These are phyloP conservation scores for Earliella scabrosa DNA, from an alignment of 1,284 basidiomycete genomes.

Conservation along the genomic window DNA sequence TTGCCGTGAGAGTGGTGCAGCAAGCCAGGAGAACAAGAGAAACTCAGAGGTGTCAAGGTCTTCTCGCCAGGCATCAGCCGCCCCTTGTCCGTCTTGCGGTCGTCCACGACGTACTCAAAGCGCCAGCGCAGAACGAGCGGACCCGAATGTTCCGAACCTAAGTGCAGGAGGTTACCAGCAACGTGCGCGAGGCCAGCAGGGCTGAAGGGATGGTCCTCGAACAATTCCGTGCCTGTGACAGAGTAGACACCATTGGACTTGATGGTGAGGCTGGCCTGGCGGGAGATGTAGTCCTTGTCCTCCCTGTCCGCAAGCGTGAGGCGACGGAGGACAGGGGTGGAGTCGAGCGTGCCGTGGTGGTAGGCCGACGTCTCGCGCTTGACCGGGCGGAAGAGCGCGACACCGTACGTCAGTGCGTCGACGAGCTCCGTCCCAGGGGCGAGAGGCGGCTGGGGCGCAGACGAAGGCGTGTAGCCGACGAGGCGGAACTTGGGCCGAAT, in stretches of 20 bases:
- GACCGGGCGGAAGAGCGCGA: conserved; percentile 68
- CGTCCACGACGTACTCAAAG: conserved; percentile 75
- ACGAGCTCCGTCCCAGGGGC: conserved; percentile 22
- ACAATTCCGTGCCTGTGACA: conserved; percentile 64
- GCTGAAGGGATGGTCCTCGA: conserved; percentile 33
- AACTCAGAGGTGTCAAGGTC: conserved; percentile 68
- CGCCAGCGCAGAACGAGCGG: conserved; percentile 63
- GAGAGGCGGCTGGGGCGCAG: neutral
- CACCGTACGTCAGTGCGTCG: conserved; percentile 39
- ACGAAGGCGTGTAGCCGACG: conserved; percentile 46
- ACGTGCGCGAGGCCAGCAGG: conserved; percentile 12
- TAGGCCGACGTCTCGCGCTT: conserved; percentile 63
- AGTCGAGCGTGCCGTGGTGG: conserved; percentile 73
- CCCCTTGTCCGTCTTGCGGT: conserved; percentile 31
- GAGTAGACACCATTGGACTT: conserved; percentile 75
- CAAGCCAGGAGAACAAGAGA: conserved; percentile 73
- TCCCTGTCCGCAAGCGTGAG: conserved; percentile 68
- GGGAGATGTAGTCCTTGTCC: conserved; percentile 70
- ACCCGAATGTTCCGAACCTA: neutral
- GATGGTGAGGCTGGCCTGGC: conserved; percentile 68
- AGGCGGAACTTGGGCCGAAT: conserved; percentile 62
- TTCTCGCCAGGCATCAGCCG: conserved; percentile 64
- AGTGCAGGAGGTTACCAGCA: conserved; percentile 1
- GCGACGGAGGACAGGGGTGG: conserved; percentile 67
- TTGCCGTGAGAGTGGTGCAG: conserved; percentile 68